Evolutionary conservation across 2,329 filamentous ascomycete species (phyloP).

Genomic region (Dothistroma pini): DNA sequence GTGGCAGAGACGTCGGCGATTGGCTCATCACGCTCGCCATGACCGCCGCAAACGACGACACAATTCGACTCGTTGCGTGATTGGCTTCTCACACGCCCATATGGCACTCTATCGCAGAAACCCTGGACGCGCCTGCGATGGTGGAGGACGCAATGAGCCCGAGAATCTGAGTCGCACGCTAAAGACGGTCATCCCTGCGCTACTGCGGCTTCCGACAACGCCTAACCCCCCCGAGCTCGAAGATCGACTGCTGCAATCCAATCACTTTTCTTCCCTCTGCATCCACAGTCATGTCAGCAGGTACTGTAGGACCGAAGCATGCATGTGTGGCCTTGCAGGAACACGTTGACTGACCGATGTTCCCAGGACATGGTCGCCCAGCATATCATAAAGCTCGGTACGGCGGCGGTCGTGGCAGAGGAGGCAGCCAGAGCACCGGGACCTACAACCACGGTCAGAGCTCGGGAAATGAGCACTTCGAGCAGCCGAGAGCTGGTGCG

Average conservation of each 20-base stretch:
- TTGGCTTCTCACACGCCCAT: neutral
- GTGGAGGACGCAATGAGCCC: neutral
- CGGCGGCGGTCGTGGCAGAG: constrained; percentile 20
- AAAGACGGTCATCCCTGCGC: neutral
- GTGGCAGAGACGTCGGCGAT: neutral
- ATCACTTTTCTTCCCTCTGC: constrained; percentile 2
- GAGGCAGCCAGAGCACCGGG: constrained; percentile 6
- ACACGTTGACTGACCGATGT: neutral
- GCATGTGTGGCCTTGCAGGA: neutral
- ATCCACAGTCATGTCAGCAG: constrained; percentile 1
- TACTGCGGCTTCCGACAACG: neutral
- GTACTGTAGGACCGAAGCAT: neutral
- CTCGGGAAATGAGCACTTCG: neutral
- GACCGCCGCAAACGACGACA: neutral
- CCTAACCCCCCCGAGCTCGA: neutral
- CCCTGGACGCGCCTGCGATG: neutral
- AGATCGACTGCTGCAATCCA: neutral
- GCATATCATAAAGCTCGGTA: constrained; percentile 32
- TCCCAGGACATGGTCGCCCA: constrained; percentile 22
- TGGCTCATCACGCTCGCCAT: neutral
- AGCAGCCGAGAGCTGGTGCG: constrained; percentile 7
- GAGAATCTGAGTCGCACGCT: neutral
- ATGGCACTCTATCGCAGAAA: neutral
- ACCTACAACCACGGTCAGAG: constrained; percentile 1
- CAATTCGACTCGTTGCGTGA: neutral